These are phyloP conservation scores for Eleusine indica DNA, from an alignment of 176 grass and related monocot genomes.

Conservation along the genomic window DNA sequence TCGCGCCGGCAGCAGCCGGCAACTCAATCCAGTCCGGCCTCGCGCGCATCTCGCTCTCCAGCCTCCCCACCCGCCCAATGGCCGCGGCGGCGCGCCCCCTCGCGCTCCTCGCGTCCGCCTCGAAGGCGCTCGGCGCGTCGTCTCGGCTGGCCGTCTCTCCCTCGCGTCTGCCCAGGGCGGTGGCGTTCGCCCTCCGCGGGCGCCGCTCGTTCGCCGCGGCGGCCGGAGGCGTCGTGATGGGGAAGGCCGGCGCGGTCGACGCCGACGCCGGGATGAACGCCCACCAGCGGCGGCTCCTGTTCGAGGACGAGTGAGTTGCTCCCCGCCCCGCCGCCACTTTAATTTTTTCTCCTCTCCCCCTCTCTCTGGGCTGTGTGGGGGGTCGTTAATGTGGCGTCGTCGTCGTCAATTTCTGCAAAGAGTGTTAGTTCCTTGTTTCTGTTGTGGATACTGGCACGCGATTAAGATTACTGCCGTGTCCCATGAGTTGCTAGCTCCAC, in stretches of 20 bases:
- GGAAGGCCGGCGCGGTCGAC: conserved; percentile 38
- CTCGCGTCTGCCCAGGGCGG: background rate
- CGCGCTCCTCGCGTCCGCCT: conserved; percentile 38
- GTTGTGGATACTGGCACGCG: background rate
- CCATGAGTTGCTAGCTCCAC: background rate
- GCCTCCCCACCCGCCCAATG: background rate
- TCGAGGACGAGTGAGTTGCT: conserved; percentile 79
- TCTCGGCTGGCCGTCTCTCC: background rate
- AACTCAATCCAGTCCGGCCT: conserved; percentile 16
- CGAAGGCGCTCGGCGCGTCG: conserved; percentile 17
- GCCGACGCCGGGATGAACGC: conserved; percentile 70
- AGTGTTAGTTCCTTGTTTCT: background rate
- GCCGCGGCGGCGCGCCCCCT: conserved; percentile 36
- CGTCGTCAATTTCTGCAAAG: background rate
- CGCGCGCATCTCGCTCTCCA: background rate
- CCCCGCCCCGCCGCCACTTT: background rate
- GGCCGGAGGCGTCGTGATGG: conserved; percentile 44
- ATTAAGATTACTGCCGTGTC: background rate
- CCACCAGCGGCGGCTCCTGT: conserved; percentile 89
- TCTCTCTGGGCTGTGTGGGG: background rate
- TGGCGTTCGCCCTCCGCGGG: conserved; percentile 23
- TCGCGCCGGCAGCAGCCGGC: background rate
- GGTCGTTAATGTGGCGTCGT: background rate
- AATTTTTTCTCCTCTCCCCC: background rate
- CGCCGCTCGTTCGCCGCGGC: conserved; percentile 33